phyloP scores from a whole-genome alignment of 192 early-diverging fungal species.

The Gorgonomyces haynaldii region DNA sequence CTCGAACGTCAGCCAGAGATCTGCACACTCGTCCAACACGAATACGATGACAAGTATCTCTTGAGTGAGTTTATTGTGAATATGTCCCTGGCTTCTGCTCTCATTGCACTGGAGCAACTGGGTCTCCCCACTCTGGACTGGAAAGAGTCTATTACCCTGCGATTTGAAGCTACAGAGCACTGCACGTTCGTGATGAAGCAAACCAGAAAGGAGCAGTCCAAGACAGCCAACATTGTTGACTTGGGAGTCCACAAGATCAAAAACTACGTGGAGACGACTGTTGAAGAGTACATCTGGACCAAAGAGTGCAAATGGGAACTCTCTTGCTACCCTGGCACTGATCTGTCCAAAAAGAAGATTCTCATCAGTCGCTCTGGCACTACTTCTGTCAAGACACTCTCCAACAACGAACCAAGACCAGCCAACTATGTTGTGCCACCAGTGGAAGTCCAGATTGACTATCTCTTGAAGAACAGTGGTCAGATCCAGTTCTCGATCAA shows the following conservation, averaged over 20 bases:
- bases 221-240: background rate
- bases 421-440: background rate
- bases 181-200: slow-evolving; percentile 8
- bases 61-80: slow-evolving; percentile 10
- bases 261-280: background rate
- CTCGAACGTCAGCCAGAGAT: too few relatives aligned
- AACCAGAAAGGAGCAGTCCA: background rate
- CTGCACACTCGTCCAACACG: slow-evolving; percentile 14
- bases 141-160: slow-evolving; percentile 1
- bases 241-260: background rate
- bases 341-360: background rate
- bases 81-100: slow-evolving; percentile 7
- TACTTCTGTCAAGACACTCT: background rate
- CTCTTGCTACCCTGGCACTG: slow-evolving; percentile 7
- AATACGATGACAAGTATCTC: slow-evolving; percentile 17
- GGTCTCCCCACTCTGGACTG: slow-evolving; percentile 5
- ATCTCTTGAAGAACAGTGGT: background rate
- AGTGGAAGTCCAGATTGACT: background rate
- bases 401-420: slow-evolving; percentile 3
- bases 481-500: slow-evolving; percentile 12
- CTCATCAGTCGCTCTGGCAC: background rate
- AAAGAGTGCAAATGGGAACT: background rate
- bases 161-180: slow-evolving; percentile 8
- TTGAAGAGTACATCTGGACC: slow-evolving; percentile 2
- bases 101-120: slow-evolving; percentile 8